Base-by-base conservation (phyloP, 2,329 filamentous ascomycete species). In the Cladosporium sp. region DNA sequence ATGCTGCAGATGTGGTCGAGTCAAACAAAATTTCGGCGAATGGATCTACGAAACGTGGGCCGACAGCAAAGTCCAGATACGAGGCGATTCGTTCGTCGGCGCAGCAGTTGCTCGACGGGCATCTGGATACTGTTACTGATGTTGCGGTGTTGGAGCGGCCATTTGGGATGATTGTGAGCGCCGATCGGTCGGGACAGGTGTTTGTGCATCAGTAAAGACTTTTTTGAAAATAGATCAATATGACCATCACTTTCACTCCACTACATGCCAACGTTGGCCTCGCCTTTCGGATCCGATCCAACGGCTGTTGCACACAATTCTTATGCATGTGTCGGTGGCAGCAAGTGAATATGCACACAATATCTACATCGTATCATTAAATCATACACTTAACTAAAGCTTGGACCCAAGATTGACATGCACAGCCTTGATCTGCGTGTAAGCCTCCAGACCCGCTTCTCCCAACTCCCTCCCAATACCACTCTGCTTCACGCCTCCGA, bases 131-230 rank as follows among this genome's bases (percentile, higher is more conserved):
- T 3, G 89, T 99, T 66, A 86, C 91, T 73, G 94, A 98, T 79
- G 88, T 97, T 70, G 90, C 90, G n/a, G 80, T 98, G 74, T 78
- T 99, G 71, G 92, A 97, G 80, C 84, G 87, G 69, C 95, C 95
- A 28, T 97, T 96, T 77, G 91, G 90, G 5, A 97, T 98, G 92
- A 90, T 93, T 37, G 84, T 98, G 59, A 96, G 91, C 70, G 93
- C 91, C 63, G 95, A 99, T 81, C 84, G 94, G 72, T 91, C 89
- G 46, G 95, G 95, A 0, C 89, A 94, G 76, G 88, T 98, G 55
- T 96, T 95, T 83, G 89, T 97, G 62, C 96, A 88, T 76, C 85
- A 86, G 75, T 89, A 61, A n/a, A 33, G 18, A 6, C 26, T 29
- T 16, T n/a, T 33, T 10, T 11, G 8, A 16, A 46, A 8, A 21